phyloP scores from a whole-genome alignment of 2,329 filamentous ascomycete species.

The Ilyonectria sp. region DNA sequence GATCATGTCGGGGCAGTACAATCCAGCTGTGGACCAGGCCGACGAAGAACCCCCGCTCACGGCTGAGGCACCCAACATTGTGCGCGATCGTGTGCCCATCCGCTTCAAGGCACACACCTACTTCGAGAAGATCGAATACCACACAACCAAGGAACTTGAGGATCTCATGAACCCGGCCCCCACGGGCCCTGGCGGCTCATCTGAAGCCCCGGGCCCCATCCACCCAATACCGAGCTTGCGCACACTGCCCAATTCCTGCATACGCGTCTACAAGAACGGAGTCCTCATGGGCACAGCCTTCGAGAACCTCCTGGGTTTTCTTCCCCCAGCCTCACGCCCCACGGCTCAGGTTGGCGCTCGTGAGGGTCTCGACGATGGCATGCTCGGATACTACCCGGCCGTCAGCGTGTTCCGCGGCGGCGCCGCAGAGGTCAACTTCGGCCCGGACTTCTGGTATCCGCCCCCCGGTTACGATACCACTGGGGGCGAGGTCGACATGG shows the following conservation, averaged over 20 bases:
- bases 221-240: constrained; percentile 83
- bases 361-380: constrained; percentile 92
- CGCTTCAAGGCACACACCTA: constrained; percentile 94
- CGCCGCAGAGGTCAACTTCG: constrained; percentile 93
- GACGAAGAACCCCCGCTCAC: constrained; percentile 70
- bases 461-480: constrained; percentile 72
- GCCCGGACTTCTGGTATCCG: constrained; percentile 92
- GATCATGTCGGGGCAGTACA: constrained; percentile 88
- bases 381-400: constrained; percentile 95
- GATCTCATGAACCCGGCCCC: constrained; percentile 82
- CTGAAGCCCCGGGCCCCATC: constrained; percentile 77
- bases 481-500: constrained; percentile 65
- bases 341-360: constrained; percentile 81
- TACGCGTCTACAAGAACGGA: constrained; percentile 95
- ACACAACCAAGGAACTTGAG: constrained; percentile 89
- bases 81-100: constrained; percentile 95
- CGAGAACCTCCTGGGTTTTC: constrained; percentile 88
- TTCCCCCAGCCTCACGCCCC: constrained; percentile 89
- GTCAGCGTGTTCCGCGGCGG: constrained; percentile 94
- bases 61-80: constrained; percentile 81
- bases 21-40: constrained; percentile 82
- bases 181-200: constrained; percentile 60
- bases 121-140: constrained; percentile 94
- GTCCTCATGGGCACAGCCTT: constrained; percentile 89
- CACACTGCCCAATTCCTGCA: constrained; percentile 87